Evolutionary conservation across 1,284 basidiomycete species (phyloP).

Genomic region (Inonotus hispidus): DNA sequence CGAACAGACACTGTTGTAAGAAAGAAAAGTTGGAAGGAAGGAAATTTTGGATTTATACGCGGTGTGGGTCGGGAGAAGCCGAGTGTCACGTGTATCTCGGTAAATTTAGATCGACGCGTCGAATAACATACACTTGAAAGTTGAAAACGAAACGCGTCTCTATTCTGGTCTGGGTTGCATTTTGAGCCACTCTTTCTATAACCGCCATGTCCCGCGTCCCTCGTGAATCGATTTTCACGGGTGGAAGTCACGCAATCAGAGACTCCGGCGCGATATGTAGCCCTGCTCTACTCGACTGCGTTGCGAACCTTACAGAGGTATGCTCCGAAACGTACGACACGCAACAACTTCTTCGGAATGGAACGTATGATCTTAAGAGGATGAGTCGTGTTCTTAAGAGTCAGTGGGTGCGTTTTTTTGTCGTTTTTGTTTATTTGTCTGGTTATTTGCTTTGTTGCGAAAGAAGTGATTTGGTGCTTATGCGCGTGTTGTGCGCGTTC

Average conservation of each 20-base stretch:
- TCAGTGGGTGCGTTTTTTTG: conserved; percentile 45
- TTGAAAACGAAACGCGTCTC: too few relatives aligned
- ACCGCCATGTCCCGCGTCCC: conserved; percentile 16
- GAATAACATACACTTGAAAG: too few relatives aligned
- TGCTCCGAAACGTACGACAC: conserved; percentile 70
- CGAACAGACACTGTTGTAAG: conserved; percentile 16
- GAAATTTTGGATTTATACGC: conserved; percentile 16
- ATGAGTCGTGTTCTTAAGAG: conserved; percentile 60
- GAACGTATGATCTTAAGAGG: conserved; percentile 62
- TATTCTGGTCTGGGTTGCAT: too few relatives aligned
- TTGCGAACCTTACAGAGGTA: conserved; percentile 67
- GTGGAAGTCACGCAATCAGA: conserved; percentile 32
- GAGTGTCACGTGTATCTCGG: not conserved
- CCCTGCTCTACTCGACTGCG: conserved; percentile 64
- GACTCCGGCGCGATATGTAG: conserved; percentile 61
- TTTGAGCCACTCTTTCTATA: too few relatives aligned
- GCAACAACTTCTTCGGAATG: conserved; percentile 60
- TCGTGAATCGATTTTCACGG: conserved; percentile 15
- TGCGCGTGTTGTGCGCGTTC: too few relatives aligned
- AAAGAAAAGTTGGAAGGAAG: not conserved
- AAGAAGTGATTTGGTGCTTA: too few relatives aligned
- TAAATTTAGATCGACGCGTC: not conserved
- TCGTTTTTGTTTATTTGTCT: too few relatives aligned
- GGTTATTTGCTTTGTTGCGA: conserved; percentile 1
- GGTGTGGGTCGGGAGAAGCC: not conserved